A percentile compares a stretch with the other conserved stretches of the same genome.
phyloP scores from a whole-genome alignment of 805 yeast species.

The Suhomyces emberorum region DNA sequence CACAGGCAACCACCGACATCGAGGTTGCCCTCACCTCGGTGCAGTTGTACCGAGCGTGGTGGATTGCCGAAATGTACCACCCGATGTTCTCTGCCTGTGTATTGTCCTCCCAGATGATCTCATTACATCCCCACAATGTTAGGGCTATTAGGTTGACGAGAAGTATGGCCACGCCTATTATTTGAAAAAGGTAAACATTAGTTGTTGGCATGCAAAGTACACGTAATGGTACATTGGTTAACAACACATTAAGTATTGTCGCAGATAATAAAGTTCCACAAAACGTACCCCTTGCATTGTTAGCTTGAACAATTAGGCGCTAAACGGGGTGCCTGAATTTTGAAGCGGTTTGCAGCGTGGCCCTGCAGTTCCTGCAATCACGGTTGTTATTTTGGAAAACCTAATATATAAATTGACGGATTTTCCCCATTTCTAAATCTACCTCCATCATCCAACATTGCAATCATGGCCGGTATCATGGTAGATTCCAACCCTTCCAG shows the following conservation, averaged over 20 bases:
- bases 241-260: too few species aligned
- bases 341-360: slow-evolving; percentile 3
- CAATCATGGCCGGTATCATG: slow-evolving; percentile 8
- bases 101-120: too few species aligned
- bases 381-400: background rate
- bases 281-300: slow-evolving; percentile 7
- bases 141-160: too few species aligned
- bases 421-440: background rate
- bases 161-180: background rate
- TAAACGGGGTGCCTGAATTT: slow-evolving; percentile 3
- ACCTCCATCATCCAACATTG: background rate
- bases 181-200: background rate
- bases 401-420: background rate
- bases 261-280: too few species aligned
- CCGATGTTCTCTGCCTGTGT: too few species aligned
- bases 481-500: slow-evolving; percentile 5
- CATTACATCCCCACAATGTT: too few species aligned
- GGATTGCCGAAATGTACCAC: too few species aligned
- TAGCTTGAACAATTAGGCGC: background rate
- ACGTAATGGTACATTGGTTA: background rate
- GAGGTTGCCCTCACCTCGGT: too few species aligned
- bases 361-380: background rate
- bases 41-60: too few species aligned
- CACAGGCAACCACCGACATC: too few species aligned
- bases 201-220: too few species aligned